A percentile compares a stretch with the other conserved stretches of the same genome.
These are phyloP conservation scores for Digitaria exilis DNA, from an alignment of 202 grass and related monocot genomes.

Conservation along the genomic window DNA sequence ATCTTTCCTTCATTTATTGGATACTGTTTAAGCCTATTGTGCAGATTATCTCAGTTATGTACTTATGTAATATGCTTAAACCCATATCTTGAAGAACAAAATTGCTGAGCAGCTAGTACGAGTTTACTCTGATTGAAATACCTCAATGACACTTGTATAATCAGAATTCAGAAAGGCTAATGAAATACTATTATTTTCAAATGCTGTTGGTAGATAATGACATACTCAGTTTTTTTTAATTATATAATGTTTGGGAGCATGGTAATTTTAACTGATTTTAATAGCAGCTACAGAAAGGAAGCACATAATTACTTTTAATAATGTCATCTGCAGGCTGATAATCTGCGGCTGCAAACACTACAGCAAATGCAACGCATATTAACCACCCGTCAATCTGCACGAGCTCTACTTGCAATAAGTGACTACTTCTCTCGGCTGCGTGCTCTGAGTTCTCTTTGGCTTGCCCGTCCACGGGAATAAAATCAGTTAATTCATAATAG, in stretches of 20 bases:
- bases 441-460: slow-evolving; percentile 89
- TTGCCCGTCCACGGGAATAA: slow-evolving; percentile 81
- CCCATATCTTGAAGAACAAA: not conserved
- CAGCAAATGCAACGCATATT: slow-evolving; percentile 93
- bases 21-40: not conserved
- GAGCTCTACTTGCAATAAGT: slow-evolving; percentile 83
- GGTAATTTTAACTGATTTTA: slow-evolving; percentile 13
- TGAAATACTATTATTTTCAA: not conserved
- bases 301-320: slow-evolving; percentile 8
- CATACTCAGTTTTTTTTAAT: not conserved
- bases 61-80: not conserved
- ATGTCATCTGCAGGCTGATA: slow-evolving; percentile 75
- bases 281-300: slow-evolving; percentile 5
- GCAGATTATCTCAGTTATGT: slow-evolving; percentile 3
- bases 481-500: slow-evolving; percentile 47
- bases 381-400: slow-evolving; percentile 81
- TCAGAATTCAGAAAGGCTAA: slow-evolving; percentile 48
- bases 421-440: slow-evolving; percentile 83
- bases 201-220: not conserved
- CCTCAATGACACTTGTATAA: not conserved
- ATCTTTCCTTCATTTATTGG: slow-evolving; percentile 11
- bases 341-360: slow-evolving; percentile 84
- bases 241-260: not conserved
- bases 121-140: slow-evolving; percentile 21
- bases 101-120: not conserved